phyloP scores from a whole-genome alignment of 2,329 filamentous ascomycete genomes.

The Aspergillus aculeatinus region DNA sequence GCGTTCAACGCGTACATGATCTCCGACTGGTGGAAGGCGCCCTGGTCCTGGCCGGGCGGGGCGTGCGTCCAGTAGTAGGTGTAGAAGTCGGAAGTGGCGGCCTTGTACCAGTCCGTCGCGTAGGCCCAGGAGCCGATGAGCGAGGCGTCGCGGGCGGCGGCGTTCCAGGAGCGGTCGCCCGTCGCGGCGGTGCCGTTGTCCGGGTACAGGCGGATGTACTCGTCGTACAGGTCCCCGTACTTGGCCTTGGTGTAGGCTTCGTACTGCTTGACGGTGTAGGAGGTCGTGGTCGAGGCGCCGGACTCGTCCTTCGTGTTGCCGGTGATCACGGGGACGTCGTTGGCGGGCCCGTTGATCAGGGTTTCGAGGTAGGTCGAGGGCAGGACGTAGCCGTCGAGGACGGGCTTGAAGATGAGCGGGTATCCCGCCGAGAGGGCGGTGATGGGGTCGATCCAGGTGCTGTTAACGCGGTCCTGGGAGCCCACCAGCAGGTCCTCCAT shows the following conservation, averaged over 20 bases:
- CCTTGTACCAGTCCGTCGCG: conserved; percentile 29
- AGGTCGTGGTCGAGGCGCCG: conserved; percentile 16
- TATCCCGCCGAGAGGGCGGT: conserved; percentile 24
- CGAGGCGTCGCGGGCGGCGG: conserved; percentile 27
- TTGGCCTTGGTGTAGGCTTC: conserved; percentile 25
- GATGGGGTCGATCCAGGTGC: conserved; percentile 20
- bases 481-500: conserved; percentile 33
- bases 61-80: conserved; percentile 42
- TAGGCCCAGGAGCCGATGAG: conserved; percentile 30
- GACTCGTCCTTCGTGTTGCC: conserved; percentile 31
- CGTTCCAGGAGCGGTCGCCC: conserved; percentile 26
- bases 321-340: conserved; percentile 29
- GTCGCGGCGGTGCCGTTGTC: conserved; percentile 19
- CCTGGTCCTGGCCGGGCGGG: conserved; percentile 35
- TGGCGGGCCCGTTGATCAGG: conserved; percentile 17
- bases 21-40: conserved; percentile 41
- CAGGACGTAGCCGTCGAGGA: conserved; percentile 31
- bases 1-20: conserved; percentile 42
- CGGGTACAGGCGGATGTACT: conserved; percentile 32
- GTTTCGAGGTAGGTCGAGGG: conserved; percentile 21
- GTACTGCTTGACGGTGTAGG: conserved; percentile 31
- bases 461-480: conserved; percentile 7
- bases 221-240: conserved; percentile 32
- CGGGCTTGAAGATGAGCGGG: conserved; percentile 26
- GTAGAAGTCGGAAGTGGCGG: conserved; percentile 29